Percentiles rank a stretch among this genome's conserved stretches.
phyloP scores from a whole-genome alignment of 2,329 filamentous ascomycete species.

The Blastomyces parvus region DNA sequence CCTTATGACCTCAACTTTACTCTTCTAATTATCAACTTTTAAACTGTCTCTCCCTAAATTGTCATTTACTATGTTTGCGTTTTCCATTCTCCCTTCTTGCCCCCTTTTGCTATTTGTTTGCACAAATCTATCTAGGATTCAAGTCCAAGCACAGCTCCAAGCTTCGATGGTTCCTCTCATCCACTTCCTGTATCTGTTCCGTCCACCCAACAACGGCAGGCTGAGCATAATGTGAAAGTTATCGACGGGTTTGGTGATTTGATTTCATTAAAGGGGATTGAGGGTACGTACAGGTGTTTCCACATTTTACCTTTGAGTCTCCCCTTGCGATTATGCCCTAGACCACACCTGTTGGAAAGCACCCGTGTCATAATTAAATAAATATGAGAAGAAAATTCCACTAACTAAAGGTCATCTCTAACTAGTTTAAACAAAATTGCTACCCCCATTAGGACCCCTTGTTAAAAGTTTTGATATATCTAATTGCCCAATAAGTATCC shows the following conservation, averaged over 20 bases:
- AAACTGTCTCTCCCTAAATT: background rate
- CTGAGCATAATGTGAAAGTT: background rate
- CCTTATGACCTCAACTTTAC: too few relatives aligned
- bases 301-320: background rate
- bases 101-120: too few relatives aligned
- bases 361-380: too few relatives aligned
- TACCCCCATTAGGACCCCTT: background rate
- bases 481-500: slow-evolving; percentile 14
- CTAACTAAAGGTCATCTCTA: background rate
- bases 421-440: background rate
- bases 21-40: background rate
- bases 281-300: background rate
- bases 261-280: too few relatives aligned
- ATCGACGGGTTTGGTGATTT: too few relatives aligned
- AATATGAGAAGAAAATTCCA: too few relatives aligned
- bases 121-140: too few relatives aligned
- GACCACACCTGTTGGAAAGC: too few relatives aligned
- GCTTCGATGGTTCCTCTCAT: too few relatives aligned
- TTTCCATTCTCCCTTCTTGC: background rate
- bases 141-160: too few relatives aligned
- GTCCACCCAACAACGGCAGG: background rate
- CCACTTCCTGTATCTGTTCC: background rate
- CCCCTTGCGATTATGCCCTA: too few relatives aligned
- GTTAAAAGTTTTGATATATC: slow-evolving; percentile 14
- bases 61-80: background rate